A percentile compares a stretch with the other conserved stretches of the same genome.
phyloP scores from a whole-genome alignment of 352 stramenopile species.

The Globisporangium paddicum region DNA sequence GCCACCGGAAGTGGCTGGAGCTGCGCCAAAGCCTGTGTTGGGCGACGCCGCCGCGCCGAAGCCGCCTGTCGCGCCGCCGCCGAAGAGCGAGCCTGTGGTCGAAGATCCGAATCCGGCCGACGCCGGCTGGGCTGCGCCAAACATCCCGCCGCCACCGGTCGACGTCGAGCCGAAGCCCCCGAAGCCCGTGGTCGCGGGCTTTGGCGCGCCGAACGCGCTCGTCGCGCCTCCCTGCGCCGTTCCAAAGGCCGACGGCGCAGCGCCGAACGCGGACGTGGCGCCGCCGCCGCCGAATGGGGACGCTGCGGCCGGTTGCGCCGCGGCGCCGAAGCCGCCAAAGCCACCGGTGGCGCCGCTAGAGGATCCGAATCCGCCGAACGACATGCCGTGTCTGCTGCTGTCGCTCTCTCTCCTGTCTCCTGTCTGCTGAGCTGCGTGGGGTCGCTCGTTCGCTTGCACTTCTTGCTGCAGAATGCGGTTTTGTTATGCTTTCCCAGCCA shows the following conservation, averaged over 20 bases:
- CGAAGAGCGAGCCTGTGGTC: constrained; percentile 12
- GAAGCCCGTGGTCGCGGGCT: constrained; percentile 27
- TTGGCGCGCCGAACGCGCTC: constrained; percentile 32
- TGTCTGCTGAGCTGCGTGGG: neutral
- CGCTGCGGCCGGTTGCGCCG: constrained; percentile 26
- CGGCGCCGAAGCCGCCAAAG: constrained; percentile 40
- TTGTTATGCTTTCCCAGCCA: constrained; percentile 5
- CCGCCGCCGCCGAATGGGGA: constrained; percentile 46
- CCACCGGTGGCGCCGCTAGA: constrained; percentile 26
- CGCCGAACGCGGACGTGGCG: constrained; percentile 21
- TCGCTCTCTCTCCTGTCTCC: neutral
- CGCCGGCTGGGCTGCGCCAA: constrained; percentile 23
- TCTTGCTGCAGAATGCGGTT: neutral
- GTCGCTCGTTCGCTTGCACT: neutral
- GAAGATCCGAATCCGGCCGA: constrained; percentile 31
- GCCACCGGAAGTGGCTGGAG: constrained; percentile 1
- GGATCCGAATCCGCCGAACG: constrained; percentile 43
- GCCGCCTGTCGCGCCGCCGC: constrained; percentile 14
- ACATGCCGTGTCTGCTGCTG: constrained; percentile 22
- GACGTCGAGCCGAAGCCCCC: constrained; percentile 36
- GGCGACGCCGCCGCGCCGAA: constrained; percentile 3
- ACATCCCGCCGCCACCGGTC: constrained; percentile 20
- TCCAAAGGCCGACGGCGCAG: constrained; percentile 40
- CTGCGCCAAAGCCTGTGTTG: constrained; percentile 13
- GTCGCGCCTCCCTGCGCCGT: constrained; percentile 15